Base-by-base conservation (phyloP, 176 grass and related monocot species). In the Cymbopogon citratus region DNA sequence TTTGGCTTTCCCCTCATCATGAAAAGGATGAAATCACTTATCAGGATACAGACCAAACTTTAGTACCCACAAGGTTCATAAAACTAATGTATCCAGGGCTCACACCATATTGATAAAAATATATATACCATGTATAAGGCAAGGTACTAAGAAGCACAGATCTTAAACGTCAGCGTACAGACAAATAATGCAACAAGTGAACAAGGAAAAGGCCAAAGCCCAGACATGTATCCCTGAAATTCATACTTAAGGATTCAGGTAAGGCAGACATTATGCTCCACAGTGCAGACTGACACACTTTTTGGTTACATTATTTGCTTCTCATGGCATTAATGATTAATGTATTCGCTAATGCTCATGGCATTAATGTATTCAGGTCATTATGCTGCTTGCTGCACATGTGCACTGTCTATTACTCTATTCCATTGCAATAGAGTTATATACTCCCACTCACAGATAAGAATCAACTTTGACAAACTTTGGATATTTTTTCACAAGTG, bases 231-330 rank as follows among this genome's bases (percentile, higher is more conserved):
- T 49, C 8, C 72, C 72, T 71, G 64, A 87, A 87, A 25, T 24
- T 41, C 73, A 78, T 34, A 25, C 29, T 52, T n/a, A n/a, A n/a
- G n/a, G n/a, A n/a, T n/a, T 82, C 24, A 64, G 45, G 66, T 12
- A 35, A 35, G 73, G 12, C 19, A 25, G 70, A 24, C 29, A 71
- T 40, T 51, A 64, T 64, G 40, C 74, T 84, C 52, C 73, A 33
- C 6, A 60, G 43, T 49, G 70, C 43, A 72, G 27, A 29, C 68
- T 65, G 31, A 65, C 7, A 39, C 56, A 18, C 48, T 39, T 80
- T 85, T 66, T n/a, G 67, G 23, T 40, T 51, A 44, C 66, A 33
- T 31, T 66, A 59, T 72, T 18, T 72, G 18, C 65, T 85, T 29
- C 39, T 76, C 11, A 2, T 21, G 27, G 15, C 23, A 73, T 69